A percentile compares a stretch with the other conserved stretches of the same genome.
Conservation (phyloP, 805 yeast species). For the Candida glaebosa region DNA sequence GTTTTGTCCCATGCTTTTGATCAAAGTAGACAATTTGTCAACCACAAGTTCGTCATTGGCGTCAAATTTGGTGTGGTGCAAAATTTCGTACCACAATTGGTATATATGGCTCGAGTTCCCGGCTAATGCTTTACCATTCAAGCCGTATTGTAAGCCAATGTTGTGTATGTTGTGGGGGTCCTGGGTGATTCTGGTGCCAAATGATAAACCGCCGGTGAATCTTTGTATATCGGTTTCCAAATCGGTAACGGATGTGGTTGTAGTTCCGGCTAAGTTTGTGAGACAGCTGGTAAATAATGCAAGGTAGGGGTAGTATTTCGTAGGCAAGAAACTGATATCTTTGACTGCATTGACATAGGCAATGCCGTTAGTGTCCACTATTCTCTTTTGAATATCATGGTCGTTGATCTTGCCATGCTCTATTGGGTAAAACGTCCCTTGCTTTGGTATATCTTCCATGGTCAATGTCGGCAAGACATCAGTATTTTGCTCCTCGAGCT, state of each 20-base stretch:
- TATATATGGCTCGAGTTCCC: conserved; percentile 58
- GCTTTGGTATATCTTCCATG: conserved; percentile 66
- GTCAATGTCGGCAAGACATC: conserved; percentile 77
- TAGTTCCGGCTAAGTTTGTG: conserved; percentile 82
- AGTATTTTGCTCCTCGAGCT: conserved; percentile 66
- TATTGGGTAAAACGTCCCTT: conserved; percentile 39
- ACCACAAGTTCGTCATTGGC: conserved; percentile 38
- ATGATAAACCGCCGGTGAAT: conserved; percentile 78
- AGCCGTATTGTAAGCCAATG: conserved; percentile 50
- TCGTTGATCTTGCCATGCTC: conserved; percentile 23
- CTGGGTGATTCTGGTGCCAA: conserved; percentile 55
- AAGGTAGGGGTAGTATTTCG: conserved; percentile 60
- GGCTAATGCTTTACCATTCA: conserved; percentile 70
- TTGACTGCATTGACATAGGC: conserved; percentile 72
- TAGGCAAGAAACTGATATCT: conserved; percentile 56
- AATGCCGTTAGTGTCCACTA: conserved; percentile 77
- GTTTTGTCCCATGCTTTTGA: conserved; percentile 72
- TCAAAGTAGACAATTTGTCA: conserved; percentile 67
- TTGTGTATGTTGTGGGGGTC: conserved; percentile 48
- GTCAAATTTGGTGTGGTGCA: conserved; percentile 64
- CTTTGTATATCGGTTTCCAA: conserved; percentile 82
- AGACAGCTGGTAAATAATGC: conserved; percentile 78
- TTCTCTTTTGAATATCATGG: conserved; percentile 40
- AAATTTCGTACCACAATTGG: conserved; percentile 65
- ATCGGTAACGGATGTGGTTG: conserved; percentile 62